These are phyloP conservation scores for Musa itinerans DNA, from an alignment of 176 grass and related monocot species.

Conservation along the genomic window DNA sequence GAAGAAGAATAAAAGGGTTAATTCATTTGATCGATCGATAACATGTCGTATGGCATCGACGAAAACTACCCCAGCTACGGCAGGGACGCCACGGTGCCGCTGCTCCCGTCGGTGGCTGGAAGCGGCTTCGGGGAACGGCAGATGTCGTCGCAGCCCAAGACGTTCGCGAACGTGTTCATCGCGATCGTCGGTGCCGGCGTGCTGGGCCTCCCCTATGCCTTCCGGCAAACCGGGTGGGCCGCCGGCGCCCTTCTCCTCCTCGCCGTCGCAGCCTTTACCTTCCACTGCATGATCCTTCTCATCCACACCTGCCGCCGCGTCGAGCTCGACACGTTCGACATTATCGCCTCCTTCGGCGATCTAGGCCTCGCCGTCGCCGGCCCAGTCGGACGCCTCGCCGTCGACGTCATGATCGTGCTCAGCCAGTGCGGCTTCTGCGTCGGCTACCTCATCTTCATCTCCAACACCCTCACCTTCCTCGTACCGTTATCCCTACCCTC, in stretches of 20 bases:
- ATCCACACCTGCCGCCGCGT: constrained; percentile 50
- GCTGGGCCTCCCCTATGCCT: constrained; percentile 88
- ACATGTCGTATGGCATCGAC: constrained; percentile 13
- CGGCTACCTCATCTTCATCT: constrained; percentile 7
- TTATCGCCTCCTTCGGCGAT: constrained; percentile 70
- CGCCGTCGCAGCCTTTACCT: constrained; percentile 60
- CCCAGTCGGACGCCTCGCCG: constrained; percentile 34
- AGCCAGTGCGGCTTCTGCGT: constrained; percentile 79
- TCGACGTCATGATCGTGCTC: constrained; percentile 87
- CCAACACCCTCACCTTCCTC: constrained; percentile 63
- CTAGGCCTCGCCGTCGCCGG: constrained; percentile 55
- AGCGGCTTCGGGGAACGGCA: background rate
- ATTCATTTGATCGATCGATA: no score
- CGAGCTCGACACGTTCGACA: constrained; percentile 27
- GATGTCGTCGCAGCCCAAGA: constrained; percentile 86
- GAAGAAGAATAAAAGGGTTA: no score
- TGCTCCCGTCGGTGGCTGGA: constrained; percentile 24
- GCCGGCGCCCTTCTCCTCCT: constrained; percentile 50
- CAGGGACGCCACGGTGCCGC: constrained; percentile 36
- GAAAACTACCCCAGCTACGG: constrained; percentile 33
- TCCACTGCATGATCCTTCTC: constrained; percentile 86
- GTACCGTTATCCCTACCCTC: constrained; percentile 39
- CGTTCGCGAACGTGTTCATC: constrained; percentile 88
- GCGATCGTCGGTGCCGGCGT: constrained; percentile 78
- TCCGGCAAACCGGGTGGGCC: constrained; percentile 76